A percentile compares a stretch with the other conserved stretches of the same genome.
Evolutionary conservation across 805 yeast genomes (phyloP).

Genomic region (Monosporozyma servazzii): DNA sequence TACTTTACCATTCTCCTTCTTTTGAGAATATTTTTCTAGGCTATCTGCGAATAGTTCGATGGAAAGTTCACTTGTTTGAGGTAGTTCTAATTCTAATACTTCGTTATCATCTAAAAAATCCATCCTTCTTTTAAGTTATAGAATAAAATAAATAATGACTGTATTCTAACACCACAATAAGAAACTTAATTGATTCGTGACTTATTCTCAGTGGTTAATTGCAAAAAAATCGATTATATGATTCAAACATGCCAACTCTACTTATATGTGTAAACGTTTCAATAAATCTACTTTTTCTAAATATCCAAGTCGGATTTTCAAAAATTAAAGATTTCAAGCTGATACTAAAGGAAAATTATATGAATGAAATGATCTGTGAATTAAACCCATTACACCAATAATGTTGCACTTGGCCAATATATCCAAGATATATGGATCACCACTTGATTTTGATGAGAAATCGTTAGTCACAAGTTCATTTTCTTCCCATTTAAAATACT

Average conservation of each 20-base stretch:
- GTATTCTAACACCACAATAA: no score
- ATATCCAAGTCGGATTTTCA: neutral
- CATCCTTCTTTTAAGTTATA: constrained; percentile 17
- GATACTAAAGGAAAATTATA: neutral
- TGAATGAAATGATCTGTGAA: neutral
- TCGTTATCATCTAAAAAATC: constrained; percentile 20
- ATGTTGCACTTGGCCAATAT: neutral
- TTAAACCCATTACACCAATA: neutral
- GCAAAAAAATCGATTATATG: no score
- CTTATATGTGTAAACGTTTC: neutral
- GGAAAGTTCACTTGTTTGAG: constrained; percentile 20
- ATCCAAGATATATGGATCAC: neutral
- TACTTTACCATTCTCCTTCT: neutral
- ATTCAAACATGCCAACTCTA: neutral
- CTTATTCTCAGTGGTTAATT: neutral
- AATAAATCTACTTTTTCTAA: neutral
- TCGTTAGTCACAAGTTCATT: neutral
- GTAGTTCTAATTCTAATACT: constrained; percentile 18
- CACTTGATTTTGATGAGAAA: neutral
- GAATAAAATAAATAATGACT: no score
- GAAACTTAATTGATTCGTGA: no score
- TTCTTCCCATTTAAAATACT: neutral
- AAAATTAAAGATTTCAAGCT: neutral
- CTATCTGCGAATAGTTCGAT: constrained; percentile 21
- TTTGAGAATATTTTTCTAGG: constrained; percentile 8